A percentile compares a stretch with the other conserved stretches of the same genome.
phyloP scores from a whole-genome alignment of 352 stramenopile species.

The Globisporangium middletonii region DNA sequence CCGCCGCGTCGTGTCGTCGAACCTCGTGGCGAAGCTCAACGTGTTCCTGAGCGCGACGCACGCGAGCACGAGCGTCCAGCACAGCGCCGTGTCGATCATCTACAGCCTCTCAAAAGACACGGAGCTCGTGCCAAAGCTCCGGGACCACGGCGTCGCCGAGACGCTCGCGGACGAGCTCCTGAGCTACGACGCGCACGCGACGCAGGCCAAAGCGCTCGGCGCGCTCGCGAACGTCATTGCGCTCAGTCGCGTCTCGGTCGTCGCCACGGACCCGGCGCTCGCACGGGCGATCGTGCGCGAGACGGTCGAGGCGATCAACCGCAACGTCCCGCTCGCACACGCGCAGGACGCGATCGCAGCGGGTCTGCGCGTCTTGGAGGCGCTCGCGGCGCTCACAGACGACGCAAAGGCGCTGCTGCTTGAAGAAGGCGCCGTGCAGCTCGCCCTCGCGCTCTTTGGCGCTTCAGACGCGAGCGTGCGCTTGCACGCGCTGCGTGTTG shows the following conservation, averaged over 20 bases:
- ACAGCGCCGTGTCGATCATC: constrained; percentile 48
- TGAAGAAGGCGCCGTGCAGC: constrained; percentile 27
- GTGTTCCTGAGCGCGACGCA: constrained; percentile 18
- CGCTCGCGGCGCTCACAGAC: constrained; percentile 28
- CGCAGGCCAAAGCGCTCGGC: constrained; percentile 37
- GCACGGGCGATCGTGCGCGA: constrained; percentile 15
- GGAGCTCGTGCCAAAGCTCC: constrained; percentile 58
- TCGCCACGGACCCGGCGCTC: constrained; percentile 11
- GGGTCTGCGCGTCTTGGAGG: constrained; percentile 39
- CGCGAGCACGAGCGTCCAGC: constrained; percentile 19
- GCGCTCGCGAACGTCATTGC: constrained; percentile 27
- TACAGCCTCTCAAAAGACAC: constrained; percentile 54
- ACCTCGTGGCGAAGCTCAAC: constrained; percentile 51
- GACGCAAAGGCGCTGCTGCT: constrained; percentile 32
- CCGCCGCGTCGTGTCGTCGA: constrained; percentile 52
- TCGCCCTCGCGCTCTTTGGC: constrained; percentile 39
- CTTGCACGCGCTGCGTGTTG: constrained; percentile 35
- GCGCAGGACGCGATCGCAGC: constrained; percentile 34
- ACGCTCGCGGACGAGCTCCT: constrained; percentile 33
- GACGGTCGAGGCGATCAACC: constrained; percentile 30
- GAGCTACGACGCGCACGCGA: constrained; percentile 27
- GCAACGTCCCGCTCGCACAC: constrained; percentile 22
- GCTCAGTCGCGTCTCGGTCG: constrained; percentile 3
- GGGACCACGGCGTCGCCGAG: constrained; percentile 42
- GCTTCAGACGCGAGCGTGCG: constrained; percentile 32